Conservation (phyloP, 495 filamentous ascomycete species). For the Pyrenula aspistea region DNA sequence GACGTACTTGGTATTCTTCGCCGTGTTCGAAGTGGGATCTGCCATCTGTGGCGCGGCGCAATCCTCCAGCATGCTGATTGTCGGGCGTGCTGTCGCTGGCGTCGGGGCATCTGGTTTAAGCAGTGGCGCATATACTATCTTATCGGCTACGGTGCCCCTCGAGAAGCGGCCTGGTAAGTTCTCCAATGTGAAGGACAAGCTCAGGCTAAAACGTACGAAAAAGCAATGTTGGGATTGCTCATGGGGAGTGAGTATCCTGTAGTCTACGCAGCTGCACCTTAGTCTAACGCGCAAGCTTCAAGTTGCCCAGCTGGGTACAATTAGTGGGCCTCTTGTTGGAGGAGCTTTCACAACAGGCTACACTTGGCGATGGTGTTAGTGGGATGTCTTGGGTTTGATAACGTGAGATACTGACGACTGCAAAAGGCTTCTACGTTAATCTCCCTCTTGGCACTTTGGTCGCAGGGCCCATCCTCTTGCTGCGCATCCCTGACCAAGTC, state of each 20-base stretch:
- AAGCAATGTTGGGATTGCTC: slow-evolving; percentile 19
- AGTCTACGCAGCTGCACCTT: slow-evolving; percentile 3
- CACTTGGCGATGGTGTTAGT: slow-evolving; percentile 7
- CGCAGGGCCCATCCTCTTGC: slow-evolving; percentile 6
- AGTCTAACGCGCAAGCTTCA: slow-evolving; percentile 5
- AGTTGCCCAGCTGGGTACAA: slow-evolving; percentile 4
- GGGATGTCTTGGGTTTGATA: background rate
- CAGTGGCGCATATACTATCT: slow-evolving; percentile 10
- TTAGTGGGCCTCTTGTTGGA: slow-evolving; percentile 11
- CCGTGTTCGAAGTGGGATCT: slow-evolving; percentile 9
- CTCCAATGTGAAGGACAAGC: background rate
- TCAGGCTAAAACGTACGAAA: background rate
- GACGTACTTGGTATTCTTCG: slow-evolving; percentile 13
- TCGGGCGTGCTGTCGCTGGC: slow-evolving; percentile 11
- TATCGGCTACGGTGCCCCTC: slow-evolving; percentile 1
- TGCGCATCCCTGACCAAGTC: slow-evolving; percentile 7
- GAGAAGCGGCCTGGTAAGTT: background rate
- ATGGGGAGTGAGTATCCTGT: slow-evolving; percentile 22
- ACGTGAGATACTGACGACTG: background rate
- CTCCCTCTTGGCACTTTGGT: slow-evolving; percentile 32
- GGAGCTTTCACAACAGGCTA: slow-evolving; percentile 8
- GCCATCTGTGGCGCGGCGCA: slow-evolving; percentile 4
- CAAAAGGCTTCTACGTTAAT: slow-evolving; percentile 38
- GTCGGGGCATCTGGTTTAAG: slow-evolving; percentile 10
- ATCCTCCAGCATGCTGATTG: slow-evolving; percentile 9